A percentile compares a stretch with the other conserved stretches of the same genome.
phyloP scores from a whole-genome alignment of 805 yeast genomes.

The Ogataea ramenticola region DNA sequence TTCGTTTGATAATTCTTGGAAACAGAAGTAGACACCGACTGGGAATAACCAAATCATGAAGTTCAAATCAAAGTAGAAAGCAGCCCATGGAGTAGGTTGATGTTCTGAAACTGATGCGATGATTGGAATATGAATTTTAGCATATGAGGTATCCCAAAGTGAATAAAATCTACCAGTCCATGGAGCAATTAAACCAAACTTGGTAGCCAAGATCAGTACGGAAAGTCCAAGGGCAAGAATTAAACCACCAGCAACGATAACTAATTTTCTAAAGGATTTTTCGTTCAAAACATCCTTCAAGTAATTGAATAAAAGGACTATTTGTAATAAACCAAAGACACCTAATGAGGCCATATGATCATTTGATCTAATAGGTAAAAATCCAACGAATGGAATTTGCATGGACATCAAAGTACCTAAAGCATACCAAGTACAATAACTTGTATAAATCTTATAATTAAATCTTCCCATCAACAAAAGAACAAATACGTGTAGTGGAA shows the following conservation, averaged over 20 bases:
- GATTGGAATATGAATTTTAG: constrained; percentile 96
- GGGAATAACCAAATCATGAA: constrained; percentile 98
- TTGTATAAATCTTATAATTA: constrained; percentile 71
- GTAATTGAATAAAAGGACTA: constrained; percentile 80
- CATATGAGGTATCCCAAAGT: constrained; percentile 96
- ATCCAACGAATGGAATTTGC: constrained; percentile 99
- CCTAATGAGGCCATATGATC: constrained; percentile 99
- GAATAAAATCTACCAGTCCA: constrained; percentile 99
- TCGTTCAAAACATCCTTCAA: constrained; percentile 67
- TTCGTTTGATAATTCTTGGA: constrained; percentile 85
- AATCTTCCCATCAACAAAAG: constrained; percentile 92
- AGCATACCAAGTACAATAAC: constrained; percentile 95
- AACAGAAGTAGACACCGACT: constrained; percentile 86
- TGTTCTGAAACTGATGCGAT: constrained; percentile 98
- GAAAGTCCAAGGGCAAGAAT: constrained; percentile 57
- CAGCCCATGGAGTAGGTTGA: constrained; percentile 99
- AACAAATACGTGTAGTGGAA: constrained; percentile 91
- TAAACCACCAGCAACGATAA: constrained; percentile 49
- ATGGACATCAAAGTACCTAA: constrained; percentile 96
- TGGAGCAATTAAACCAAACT: constrained; percentile 92
- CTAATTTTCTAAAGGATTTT: constrained; percentile 63
- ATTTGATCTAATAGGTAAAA: constrained; percentile 91
- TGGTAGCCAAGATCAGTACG: constrained; percentile 74
- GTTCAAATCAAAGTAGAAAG: constrained; percentile 90
- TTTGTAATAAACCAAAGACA: constrained; percentile 89